These are phyloP conservation scores for Volvox africanus DNA, from an alignment of 139 green algal species.

Conservation along the genomic window DNA sequence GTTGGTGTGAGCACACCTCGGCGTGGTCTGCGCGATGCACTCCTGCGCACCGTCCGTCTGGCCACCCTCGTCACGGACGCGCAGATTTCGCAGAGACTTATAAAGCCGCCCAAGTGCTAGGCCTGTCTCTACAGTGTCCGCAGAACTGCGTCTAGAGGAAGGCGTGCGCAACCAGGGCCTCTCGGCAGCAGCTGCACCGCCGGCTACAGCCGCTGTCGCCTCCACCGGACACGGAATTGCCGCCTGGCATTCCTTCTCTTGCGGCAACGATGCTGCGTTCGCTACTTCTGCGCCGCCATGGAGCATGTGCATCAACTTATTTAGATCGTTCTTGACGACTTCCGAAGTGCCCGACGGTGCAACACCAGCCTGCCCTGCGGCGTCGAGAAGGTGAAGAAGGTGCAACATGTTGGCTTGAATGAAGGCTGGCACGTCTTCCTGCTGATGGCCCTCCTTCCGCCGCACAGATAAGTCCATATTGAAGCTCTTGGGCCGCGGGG, in stretches of 20 bases:
- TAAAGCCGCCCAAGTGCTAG: constrained; percentile 8
- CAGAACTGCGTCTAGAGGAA: background rate
- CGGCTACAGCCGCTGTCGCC: background rate
- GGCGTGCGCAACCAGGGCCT: background rate
- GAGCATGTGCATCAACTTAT: background rate
- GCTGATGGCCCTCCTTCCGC: background rate
- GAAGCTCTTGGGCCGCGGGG: no score
- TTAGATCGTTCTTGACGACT: background rate
- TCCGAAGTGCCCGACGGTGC: background rate
- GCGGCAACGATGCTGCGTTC: background rate
- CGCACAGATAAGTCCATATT: no score
- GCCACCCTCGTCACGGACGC: background rate
- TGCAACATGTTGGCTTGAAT: background rate
- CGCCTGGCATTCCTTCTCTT: background rate
- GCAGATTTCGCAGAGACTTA: background rate
- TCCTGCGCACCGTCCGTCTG: background rate
- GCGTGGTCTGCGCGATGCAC: background rate
- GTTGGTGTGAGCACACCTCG: background rate
- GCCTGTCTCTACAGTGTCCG: constrained; percentile 22
- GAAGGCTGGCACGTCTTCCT: background rate
- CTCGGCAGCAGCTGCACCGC: background rate
- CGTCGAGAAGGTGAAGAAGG: constrained; percentile 9
- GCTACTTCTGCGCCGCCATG: background rate
- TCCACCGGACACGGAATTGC: background rate
- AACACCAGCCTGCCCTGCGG: background rate